These are phyloP conservation scores for Pichiaceae sp. DNA, from an alignment of 1,139 yeast genomes.

Conservation along the genomic window DNA sequence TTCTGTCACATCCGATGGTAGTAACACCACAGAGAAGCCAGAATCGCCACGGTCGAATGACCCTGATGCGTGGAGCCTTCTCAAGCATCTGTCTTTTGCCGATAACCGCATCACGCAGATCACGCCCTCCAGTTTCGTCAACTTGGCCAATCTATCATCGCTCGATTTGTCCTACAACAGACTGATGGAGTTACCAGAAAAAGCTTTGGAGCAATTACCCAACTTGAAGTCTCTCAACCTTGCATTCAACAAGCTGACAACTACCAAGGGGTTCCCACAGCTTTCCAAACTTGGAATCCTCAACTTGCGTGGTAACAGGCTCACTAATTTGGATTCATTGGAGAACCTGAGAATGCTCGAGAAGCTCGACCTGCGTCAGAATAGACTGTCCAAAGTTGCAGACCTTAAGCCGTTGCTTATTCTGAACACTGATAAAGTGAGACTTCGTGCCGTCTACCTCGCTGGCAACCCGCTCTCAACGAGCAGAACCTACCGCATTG, in stretches of 20 bases:
- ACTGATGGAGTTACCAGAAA: slow-evolving; percentile 39
- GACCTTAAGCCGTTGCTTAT: slow-evolving; percentile 31
- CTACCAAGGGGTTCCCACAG: slow-evolving; percentile 32
- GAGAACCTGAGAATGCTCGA: slow-evolving; percentile 39
- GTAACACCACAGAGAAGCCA: background rate
- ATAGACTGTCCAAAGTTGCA: slow-evolving; percentile 29
- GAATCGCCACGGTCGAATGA: background rate
- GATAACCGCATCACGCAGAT: slow-evolving; percentile 45
- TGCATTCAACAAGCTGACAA: slow-evolving; percentile 43
- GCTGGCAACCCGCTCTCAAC: slow-evolving; percentile 35
- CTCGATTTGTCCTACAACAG: slow-evolving; percentile 50
- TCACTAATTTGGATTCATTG: slow-evolving; percentile 38
- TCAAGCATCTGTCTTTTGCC: slow-evolving; percentile 49
- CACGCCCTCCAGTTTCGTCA: slow-evolving; percentile 38
- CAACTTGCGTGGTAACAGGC: slow-evolving; percentile 46
- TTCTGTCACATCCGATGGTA: slow-evolving; percentile 1
- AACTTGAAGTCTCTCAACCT: slow-evolving; percentile 48
- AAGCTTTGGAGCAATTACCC: slow-evolving; percentile 39
- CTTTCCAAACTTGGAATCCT: slow-evolving; percentile 39
- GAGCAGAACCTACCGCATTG: slow-evolving; percentile 40
- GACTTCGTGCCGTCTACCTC: slow-evolving; percentile 22
- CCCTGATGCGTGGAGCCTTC: slow-evolving; percentile 33
- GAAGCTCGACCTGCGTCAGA: slow-evolving; percentile 51
- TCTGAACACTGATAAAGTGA: slow-evolving; percentile 15
- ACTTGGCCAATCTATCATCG: slow-evolving; percentile 42